These are phyloP conservation scores for Ploettnerulaceae sp. DNA, from an alignment of 2,329 filamentous ascomycete species.

Conservation along the genomic window DNA sequence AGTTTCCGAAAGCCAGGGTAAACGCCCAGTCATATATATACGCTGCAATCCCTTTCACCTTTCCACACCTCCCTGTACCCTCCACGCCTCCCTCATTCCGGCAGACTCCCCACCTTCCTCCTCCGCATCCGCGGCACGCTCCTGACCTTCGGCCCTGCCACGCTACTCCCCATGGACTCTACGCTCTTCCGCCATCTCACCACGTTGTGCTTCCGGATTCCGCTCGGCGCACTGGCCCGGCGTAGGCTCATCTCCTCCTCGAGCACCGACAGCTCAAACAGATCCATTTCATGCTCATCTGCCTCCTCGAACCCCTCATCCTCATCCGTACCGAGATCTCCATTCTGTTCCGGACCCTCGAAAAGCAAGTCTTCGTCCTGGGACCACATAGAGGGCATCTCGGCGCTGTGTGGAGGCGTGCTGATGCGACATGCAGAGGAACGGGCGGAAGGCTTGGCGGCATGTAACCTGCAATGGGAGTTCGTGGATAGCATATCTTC, in stretches of 20 bases:
- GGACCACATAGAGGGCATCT: background rate
- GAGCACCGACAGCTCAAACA: background rate
- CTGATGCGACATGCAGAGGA: slow-evolving; percentile 3
- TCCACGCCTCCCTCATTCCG: background rate
- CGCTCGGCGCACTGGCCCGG: slow-evolving; percentile 20
- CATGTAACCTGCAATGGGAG: slow-evolving; percentile 23
- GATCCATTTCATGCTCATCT: slow-evolving; percentile 7
- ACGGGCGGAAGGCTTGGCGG: slow-evolving; percentile 5
- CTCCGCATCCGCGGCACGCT: slow-evolving; percentile 21
- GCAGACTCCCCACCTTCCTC: slow-evolving; percentile 11
- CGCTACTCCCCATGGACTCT: slow-evolving; percentile 9
- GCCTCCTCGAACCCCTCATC: slow-evolving; percentile 27
- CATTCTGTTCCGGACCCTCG: background rate
- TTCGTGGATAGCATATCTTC: slow-evolving; percentile 24
- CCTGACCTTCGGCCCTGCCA: slow-evolving; percentile 13
- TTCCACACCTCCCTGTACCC: background rate
- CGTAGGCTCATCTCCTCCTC: slow-evolving; percentile 19
- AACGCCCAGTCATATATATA: no score
- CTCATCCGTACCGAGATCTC: slow-evolving; percentile 10
- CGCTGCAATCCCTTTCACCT: background rate
- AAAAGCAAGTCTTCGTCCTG: background rate
- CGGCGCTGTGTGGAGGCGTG: background rate
- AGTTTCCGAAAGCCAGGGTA: no score
- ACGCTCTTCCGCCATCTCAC: slow-evolving; percentile 13
- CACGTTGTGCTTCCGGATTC: slow-evolving; percentile 20